Evolutionary conservation across 345 rosid species (phyloP), one percentile per base, ranked within the genome.

Genomic region (Euphorbia pulcherrima): DNA sequence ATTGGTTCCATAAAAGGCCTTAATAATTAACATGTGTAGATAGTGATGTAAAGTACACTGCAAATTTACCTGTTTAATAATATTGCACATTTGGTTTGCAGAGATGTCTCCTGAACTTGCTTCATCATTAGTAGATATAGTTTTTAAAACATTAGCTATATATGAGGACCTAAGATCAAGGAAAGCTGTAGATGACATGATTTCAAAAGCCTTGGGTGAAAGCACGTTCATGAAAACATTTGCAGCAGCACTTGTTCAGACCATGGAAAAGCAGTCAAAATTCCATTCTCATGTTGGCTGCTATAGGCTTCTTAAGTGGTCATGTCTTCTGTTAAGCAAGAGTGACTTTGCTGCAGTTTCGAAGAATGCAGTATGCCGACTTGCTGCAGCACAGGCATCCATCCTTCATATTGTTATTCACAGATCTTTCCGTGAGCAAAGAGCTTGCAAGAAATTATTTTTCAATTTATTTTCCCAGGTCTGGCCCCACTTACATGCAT

Each of bases 381-480:
- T 89, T 44, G 95, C 93, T 28, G 82, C 87, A 35, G 83, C 84
- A 3, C 99, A 94, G 80, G 88, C 96, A 67, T 81, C 84, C 13
- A 65, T 88, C 60, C 86, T 94, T 71, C 77, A 62, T 29, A 74
- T 79, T 46, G 81, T 91, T 47, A 85, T 85, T 90, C 85, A 80
- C 68, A 79, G 84, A 73, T 81, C 96, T 52, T 83, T 86, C 53
- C 84, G 88, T 7, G 87, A 85, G 85, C 72, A 41, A 63, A 86
- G 99, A 59, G 91, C 96, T 29, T 91, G 86, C 90, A 94, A 64
- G 72, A 75, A 73, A 76, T 61, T 67, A 39, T 74, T 94, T 81
- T 88, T 87, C 60, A 85, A 77, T 73, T 82, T 94, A 71, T 91
- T 91, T 81, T 83, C 87, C 60, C 86, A 91, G 99, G 99, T 94